Base-by-base conservation (phyloP, 2,329 filamentous ascomycete species). In the Verticillium nubilum region DNA sequence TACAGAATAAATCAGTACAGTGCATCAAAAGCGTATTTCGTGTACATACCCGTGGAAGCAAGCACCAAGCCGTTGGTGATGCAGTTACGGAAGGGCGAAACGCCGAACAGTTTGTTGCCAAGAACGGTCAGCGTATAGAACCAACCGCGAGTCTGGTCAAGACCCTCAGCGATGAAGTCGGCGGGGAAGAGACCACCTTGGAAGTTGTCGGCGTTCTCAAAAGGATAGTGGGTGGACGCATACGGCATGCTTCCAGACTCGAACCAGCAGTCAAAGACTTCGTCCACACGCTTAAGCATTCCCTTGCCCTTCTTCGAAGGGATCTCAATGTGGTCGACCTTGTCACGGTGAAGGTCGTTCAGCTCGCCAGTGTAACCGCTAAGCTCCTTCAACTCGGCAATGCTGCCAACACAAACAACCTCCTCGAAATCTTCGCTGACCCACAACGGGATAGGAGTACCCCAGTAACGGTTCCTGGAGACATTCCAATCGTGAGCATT, bases 221-320 rank as follows among this genome's bases (percentile, higher is more conserved):
- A 97, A 6, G 93, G 93, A 70, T 96, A 97, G 73, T 97, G 93
- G 63, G 90, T 86, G 65, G 89, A 92, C 50, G 91, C 90, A 70
- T 96, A 97, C 2, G 93, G 93, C 93, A 97, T 97, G 70, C 90
- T 93, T 62, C 93, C 93, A 52, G 92, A 97, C 74, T 97, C 93
- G 64, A 97, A 96, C 92, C 93, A 97, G 72, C 93, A 97, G 76
- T 97, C 93, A 67, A 97, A 97, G 4, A 97, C 91, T 72, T 97
- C 92, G 57, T 92, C 88, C 10, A 95, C 83, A 66, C 93, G 87
- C 67, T 83, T 87, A 63, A 97, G 78, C n/a, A 83, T 80, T 23
- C 92, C 93, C 70, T 94, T 96, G 66, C 93, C 93, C 75, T 88
- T 83, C 74, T 91, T 90, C 71, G 91, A 96, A 1, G 93, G 93